phyloP scores from a whole-genome alignment of 495 filamentous ascomycete species.

The Tetracladium marchalianum region DNA sequence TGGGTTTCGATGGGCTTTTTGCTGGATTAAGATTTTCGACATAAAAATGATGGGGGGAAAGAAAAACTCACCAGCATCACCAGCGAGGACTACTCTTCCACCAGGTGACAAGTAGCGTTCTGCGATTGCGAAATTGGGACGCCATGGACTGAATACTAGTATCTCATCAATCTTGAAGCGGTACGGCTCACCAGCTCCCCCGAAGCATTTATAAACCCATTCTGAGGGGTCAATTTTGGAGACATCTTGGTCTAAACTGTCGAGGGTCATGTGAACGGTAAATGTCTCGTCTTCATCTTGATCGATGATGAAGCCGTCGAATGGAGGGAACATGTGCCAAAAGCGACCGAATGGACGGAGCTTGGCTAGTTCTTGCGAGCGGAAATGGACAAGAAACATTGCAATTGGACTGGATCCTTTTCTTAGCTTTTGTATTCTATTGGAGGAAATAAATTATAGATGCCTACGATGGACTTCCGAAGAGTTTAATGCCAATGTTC shows the following conservation, averaged over 20 bases:
- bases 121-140: constrained; percentile 18
- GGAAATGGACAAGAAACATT: constrained; percentile 25
- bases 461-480: background rate
- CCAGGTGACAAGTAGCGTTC: constrained; percentile 9
- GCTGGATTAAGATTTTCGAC: background rate
- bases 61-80: constrained; percentile 33
- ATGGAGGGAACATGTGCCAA: constrained; percentile 23
- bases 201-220: constrained; percentile 18
- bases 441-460: background rate
- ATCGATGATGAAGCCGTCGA: constrained; percentile 17
- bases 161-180: constrained; percentile 25
- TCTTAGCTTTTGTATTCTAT: background rate
- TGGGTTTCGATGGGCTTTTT: constrained; percentile 23
- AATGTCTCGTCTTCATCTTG: constrained; percentile 26
- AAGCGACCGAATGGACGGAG: constrained; percentile 17
- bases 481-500: constrained; percentile 8
- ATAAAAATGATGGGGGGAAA: background rate
- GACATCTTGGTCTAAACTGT: background rate
- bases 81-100: constrained; percentile 38
- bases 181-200: constrained; percentile 9
- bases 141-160: constrained; percentile 19
- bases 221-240: constrained; percentile 15
- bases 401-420: constrained; percentile 11
- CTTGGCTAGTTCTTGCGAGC: constrained; percentile 18
- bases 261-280: constrained; percentile 20